Evolutionary conservation across 2,329 filamentous ascomycete genomes (phyloP), one percentile per base, ranked within the genome.

Genomic region (Setomelanomma holmii): DNA sequence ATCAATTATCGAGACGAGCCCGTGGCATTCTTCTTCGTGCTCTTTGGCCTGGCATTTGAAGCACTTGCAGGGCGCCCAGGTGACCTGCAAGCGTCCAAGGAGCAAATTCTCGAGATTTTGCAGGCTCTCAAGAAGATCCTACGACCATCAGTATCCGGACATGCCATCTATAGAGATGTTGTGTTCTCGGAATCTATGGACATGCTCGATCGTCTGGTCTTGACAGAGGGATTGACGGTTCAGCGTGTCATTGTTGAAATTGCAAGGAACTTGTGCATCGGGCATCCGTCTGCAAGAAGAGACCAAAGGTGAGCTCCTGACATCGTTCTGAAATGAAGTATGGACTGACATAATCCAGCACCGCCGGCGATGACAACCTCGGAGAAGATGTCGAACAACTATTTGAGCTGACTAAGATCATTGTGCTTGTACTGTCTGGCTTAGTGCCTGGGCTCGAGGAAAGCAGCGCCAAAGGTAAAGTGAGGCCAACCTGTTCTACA

Each of bases 1-100:
- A 98, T 99, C 78, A 98, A 98, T 74, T 99, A 99, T 72, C 90
- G 95, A 41, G 93, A 98, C 68, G 95, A 99, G 72, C 95, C 95
- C 0, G 91, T 98, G 1, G 95, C 95, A 0, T 99, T 99, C 81
- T 99, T 99, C 80, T 99, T 99, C 67, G 93, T 99, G 12, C 83
- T 99, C 0, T 99, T 98, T 65, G 95, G 95, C 10, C 88, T 99
- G 51, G 92, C 93, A 0, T 98, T 99, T 63, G 96, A 99, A 76
- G 93, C 96, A 16, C 84, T 99, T 19, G 93, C 93, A 6, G 91
- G 91, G 5, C 87, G 92, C 40, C 88, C 89, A 4, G 84, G 85
- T 27, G 87, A 89, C 61, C 81, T 87, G 10, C 81, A 92, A 23
- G 87, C 87, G 4, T 86, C 86, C 0, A 87, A 88, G 58, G 88